Conservation (phyloP, 1,284 basidiomycete genomes). For the Rhodotorula sp. region DNA sequence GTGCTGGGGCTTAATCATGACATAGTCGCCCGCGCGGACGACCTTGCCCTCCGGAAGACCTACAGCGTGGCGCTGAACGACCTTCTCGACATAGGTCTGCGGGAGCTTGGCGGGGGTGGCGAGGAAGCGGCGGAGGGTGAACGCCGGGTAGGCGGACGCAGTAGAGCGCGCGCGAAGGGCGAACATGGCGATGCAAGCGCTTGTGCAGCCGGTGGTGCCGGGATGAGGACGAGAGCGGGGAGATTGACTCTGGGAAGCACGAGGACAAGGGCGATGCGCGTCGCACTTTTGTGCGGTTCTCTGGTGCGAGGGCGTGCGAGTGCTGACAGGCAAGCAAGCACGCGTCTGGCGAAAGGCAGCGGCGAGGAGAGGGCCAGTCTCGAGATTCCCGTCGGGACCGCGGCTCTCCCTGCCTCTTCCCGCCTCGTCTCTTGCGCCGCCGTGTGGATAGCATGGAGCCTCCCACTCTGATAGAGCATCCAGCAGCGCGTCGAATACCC, state of each 20-base stretch:
- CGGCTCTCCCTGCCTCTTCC: neutral
- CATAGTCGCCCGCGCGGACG: constrained; percentile 95
- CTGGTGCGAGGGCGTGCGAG: neutral
- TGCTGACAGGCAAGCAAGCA: neutral
- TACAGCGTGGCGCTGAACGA: constrained; percentile 95
- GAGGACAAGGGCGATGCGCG: neutral
- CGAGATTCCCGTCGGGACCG: neutral
- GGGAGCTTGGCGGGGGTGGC: constrained; percentile 34
- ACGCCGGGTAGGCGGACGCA: neutral
- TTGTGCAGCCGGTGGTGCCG: neutral
- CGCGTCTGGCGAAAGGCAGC: neutral
- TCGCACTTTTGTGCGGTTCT: neutral
- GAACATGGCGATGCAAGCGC: constrained; percentile 12
- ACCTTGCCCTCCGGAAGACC: constrained; percentile 70
- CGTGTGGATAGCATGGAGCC: no score
- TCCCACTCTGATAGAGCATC: no score
- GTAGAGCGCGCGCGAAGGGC: constrained; percentile 22
- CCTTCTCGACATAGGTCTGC: constrained; percentile 95
- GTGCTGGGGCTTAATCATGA: constrained; percentile 96
- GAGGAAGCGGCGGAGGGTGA: constrained; percentile 21
- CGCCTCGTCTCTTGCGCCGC: no score
- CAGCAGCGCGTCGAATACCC: no score
- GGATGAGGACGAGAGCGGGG: neutral
- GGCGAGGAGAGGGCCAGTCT: no score
- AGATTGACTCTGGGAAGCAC: neutral